Evolutionary conservation across 2,329 filamentous ascomycete genomes (phyloP), one percentile per base, ranked within the genome.

Genomic region (Diplodia corticola): DNA sequence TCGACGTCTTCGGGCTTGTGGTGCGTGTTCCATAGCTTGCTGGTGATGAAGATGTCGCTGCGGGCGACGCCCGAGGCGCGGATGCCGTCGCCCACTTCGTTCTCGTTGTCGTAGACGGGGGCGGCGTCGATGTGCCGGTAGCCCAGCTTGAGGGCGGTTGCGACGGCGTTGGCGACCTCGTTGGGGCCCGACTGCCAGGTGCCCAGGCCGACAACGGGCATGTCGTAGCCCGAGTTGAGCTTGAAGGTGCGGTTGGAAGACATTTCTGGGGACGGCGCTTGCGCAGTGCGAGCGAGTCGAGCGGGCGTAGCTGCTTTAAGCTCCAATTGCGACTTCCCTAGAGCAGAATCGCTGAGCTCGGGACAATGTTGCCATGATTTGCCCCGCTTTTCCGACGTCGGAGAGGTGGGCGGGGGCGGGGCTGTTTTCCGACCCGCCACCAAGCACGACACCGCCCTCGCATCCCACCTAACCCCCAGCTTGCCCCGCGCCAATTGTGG

Each of bases 11-110:
- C 10, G 77, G 84, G 84, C 74, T 94, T 90, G 83, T 96, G 92
- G 86, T 93, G 96, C 70, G 89, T 89, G 83, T 94, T 93, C 92
- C 93, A 96, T 66, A 97, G 84, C 70, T 90, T 90, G 35, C 85
- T 87, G 0, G 84, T 86, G n/a, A 84, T 73, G 68, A 76, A 84
- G 13, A 84, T 76, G 69, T 84, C 81, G 66, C 80, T 77, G 15
- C 82, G 76, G 1, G 78, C 71, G 12, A 83, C 77, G 17, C 78
- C 79, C 46, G 76, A 76, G 66, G 78, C 75, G 54, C 79, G 76
- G 73, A 84, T 83, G 30, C 78, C 82, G 6, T 73, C 76, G 15
- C 82, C 82, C 15, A 84, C 77, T 70, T 84, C 82, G 4, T 76
- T 74, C 71, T 84, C 82, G 3, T 81, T 84, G 69, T 83, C 82